Evolutionary conservation across 495 filamentous ascomycete genomes (phyloP).

Genomic region (Chaetomium cochliodes): DNA sequence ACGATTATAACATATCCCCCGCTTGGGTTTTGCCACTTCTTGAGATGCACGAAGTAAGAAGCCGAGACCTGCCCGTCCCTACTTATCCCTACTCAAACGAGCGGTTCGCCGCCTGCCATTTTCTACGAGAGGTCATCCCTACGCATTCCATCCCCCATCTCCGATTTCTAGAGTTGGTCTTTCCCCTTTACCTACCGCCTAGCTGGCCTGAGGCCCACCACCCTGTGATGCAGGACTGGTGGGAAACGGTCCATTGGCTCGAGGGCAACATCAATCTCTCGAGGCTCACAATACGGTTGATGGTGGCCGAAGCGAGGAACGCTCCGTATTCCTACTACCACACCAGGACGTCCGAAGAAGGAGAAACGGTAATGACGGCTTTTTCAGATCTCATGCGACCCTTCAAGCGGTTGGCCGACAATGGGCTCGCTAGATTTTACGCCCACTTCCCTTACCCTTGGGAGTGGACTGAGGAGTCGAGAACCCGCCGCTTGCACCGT

Average conservation of each 20-base stretch:
- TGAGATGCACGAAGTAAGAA: background rate
- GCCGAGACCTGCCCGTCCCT: background rate
- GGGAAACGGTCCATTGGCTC: background rate
- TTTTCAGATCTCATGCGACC: background rate
- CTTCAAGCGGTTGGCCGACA: background rate
- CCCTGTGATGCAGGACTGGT: slow-evolving; percentile 3
- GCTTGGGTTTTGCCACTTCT: background rate
- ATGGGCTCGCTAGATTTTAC: background rate
- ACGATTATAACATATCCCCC: background rate
- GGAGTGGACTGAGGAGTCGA: background rate
- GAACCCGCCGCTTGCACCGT: background rate
- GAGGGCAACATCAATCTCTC: background rate
- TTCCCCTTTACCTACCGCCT: background rate
- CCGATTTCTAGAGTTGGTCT: background rate
- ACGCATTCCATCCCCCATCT: background rate
- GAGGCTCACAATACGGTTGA: background rate
- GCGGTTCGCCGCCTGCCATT: background rate
- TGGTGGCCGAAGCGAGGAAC: background rate
- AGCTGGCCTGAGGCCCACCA: background rate
- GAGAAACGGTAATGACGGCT: background rate
- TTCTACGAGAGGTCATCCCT: slow-evolving; percentile 1
- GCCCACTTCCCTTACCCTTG: background rate
- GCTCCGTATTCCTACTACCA: background rate
- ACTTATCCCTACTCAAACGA: background rate
- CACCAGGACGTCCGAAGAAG: background rate